Evolutionary conservation across 2,329 filamentous ascomycete species (phyloP), one percentile per base, ranked within the genome.

Genomic region (Aspergillus nomiae): DNA sequence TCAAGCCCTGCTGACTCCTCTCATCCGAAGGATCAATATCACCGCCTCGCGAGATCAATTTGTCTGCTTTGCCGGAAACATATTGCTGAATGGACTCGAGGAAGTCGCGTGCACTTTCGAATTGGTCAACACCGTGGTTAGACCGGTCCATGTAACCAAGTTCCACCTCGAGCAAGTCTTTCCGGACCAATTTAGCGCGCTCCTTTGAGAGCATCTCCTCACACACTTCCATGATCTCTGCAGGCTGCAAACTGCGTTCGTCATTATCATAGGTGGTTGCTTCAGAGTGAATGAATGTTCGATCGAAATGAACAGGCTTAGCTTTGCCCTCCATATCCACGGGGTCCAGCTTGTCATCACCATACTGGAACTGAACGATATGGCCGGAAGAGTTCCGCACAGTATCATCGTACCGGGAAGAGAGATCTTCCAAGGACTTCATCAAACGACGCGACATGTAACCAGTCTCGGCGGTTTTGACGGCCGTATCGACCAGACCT

Each of bases 391-490:
- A 97, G 32, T 94, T 98, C 61, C 95, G 88, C 0, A 99, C 94
- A 0, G 95, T 99, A 71, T 96, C 88, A 72, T 99, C 95, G 72
- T 99, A 99, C 71, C 93, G 89, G 0, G 92, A 92, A 0, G 94
- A 97, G 3, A 98, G 82, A 82, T 99, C 95, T 76, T 99, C 95
- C 56, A 99, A 81, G 3, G 92, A 97, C 80, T 99, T 99, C 94
- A 99, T 99, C 75, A 99, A 78, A 70, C 95, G 89, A 80, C 95
- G 90, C 66, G 94, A 98, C 95, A 99, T 99, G 81, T 99, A 99
- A 67, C 95, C 95, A 12, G 95, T 99, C 78, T 99, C 95, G 59
- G 95, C 95, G 59, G 95, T 99, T 83, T 99, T 99, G 81, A 98
- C 95, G 65, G 95, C 95, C 2, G 95, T 99, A 86, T 99, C 95